Evolutionary conservation across 768 basidiomycete genomes (phyloP).

Genomic region (Austroboletus festivus): DNA sequence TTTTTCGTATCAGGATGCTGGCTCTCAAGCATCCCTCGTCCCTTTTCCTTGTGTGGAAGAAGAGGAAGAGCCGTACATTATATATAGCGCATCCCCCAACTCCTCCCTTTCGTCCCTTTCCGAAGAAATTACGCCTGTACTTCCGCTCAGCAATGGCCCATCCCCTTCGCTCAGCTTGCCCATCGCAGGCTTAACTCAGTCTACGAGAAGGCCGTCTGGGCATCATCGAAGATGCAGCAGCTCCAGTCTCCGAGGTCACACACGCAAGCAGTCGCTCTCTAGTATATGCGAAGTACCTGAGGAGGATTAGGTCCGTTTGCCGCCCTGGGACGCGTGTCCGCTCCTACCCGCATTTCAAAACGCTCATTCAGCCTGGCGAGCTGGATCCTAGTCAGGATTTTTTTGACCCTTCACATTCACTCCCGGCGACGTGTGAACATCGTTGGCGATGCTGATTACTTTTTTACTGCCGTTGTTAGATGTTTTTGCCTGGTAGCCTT

Average conservation of each 20-base stretch:
- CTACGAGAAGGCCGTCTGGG: constrained; percentile 11
- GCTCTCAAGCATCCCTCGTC: constrained; percentile 15
- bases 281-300: constrained; percentile 34
- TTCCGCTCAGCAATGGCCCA: constrained; percentile 18
- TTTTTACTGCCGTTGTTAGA: constrained; percentile 16
- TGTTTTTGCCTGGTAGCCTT: constrained; percentile 13
- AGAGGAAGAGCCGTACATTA: constrained; percentile 33
- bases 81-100: constrained; percentile 33
- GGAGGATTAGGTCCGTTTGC: constrained; percentile 21
- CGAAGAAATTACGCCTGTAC: constrained; percentile 27
- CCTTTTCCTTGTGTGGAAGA: constrained; percentile 28
- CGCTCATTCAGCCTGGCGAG: constrained; percentile 11
- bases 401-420: constrained; percentile 9
- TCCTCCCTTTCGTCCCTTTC: constrained; percentile 33
- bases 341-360: background rate
- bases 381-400: constrained; percentile 17
- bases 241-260: constrained; percentile 30
- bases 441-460: constrained; percentile 24
- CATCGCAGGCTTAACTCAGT: constrained; percentile 7
- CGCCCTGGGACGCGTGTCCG: background rate
- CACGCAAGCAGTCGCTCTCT: constrained; percentile 30
- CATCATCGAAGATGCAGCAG: constrained; percentile 33
- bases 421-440: constrained; percentile 14
- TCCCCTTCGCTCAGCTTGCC: constrained; percentile 10
- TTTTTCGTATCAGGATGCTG: constrained; percentile 9